Conservation (phyloP, 108 stramenopile species). For the Pseudonitzschia pungens region DNA sequence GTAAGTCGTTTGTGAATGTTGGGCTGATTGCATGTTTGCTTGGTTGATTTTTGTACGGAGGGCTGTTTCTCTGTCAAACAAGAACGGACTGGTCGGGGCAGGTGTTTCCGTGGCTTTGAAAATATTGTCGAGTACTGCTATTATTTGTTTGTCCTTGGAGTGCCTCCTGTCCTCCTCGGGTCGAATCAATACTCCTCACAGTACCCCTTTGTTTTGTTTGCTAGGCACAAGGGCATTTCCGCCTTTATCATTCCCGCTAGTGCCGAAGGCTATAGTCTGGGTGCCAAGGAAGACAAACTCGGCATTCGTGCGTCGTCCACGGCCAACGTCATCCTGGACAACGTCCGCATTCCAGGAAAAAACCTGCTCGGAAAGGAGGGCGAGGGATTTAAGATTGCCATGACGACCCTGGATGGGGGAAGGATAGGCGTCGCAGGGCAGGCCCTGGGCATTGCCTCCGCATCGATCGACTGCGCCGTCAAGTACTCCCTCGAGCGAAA, state of each 20-base stretch:
- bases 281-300: conserved; percentile 97
- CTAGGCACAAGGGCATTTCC: conserved; percentile 92
- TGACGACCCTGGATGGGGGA: conserved; percentile 95
- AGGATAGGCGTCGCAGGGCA: conserved; percentile 97
- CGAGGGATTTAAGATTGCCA: conserved; percentile 96
- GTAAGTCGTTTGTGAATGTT: conserved; percentile 50
- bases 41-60: too few relatives aligned
- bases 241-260: conserved; percentile 88
- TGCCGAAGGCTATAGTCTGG: conserved; percentile 88
- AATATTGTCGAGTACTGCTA: too few relatives aligned
- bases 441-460: conserved; percentile 91
- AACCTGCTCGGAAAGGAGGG: conserved; percentile 85
- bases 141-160: too few relatives aligned
- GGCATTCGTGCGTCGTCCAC: conserved; percentile 96
- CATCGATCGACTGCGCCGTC: conserved; percentile 94
- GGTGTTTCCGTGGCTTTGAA: too few relatives aligned
- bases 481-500: conserved; percentile 90
- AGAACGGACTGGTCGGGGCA: too few relatives aligned
- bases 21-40: too few relatives aligned
- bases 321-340: conserved; percentile 93
- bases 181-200: not conserved
- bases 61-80: not conserved
- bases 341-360: conserved; percentile 80
- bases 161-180: not conserved
- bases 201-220: not conserved